phyloP scores from a whole-genome alignment of 768 basidiomycete species.

The Kwoniella heveanensis region DNA sequence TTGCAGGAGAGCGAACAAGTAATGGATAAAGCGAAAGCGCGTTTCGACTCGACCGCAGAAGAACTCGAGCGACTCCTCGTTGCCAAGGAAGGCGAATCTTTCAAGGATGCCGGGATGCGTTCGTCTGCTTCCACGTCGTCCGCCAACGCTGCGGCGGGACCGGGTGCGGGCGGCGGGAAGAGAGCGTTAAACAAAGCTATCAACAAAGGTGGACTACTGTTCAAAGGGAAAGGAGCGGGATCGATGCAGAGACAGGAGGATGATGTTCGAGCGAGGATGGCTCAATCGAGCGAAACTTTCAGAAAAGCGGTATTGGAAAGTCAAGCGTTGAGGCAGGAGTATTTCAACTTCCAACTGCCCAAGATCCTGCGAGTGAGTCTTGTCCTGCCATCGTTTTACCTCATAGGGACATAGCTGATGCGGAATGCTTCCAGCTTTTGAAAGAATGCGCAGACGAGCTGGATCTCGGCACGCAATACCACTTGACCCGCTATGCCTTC shows the following conservation, averaged over 20 bases:
- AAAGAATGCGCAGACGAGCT: constrained; percentile 96
- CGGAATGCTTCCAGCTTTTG: constrained; percentile 64
- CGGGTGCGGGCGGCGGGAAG: constrained; percentile 62
- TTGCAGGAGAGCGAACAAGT: constrained; percentile 81
- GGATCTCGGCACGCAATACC: constrained; percentile 97
- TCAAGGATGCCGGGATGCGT: constrained; percentile 68
- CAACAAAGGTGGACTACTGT: constrained; percentile 80
- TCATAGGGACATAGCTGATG: neutral
- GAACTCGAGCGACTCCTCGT: constrained; percentile 89
- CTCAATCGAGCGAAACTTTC: constrained; percentile 80
- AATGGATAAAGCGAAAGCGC: constrained; percentile 84
- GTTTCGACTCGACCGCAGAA: constrained; percentile 86
- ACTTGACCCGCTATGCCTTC: constrained; percentile 90
- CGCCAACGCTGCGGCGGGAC: constrained; percentile 57
- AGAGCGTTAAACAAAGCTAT: constrained; percentile 87
- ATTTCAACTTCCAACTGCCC: constrained; percentile 95
- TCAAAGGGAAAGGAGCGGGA: constrained; percentile 90
- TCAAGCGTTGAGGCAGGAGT: constrained; percentile 89
- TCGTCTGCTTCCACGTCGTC: constrained; percentile 38
- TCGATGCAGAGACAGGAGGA: constrained; percentile 95
- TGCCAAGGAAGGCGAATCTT: constrained; percentile 91
- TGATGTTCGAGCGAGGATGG: constrained; percentile 83
- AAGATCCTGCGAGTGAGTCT: constrained; percentile 80
- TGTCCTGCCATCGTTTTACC: too few species aligned
- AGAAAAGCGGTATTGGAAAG: constrained; percentile 87